Percentiles rank a stretch among this genome's conserved stretches.
Evolutionary conservation across 2,329 filamentous ascomycete genomes (phyloP).

Genomic region (Pseudogymnoascus sp.): DNA sequence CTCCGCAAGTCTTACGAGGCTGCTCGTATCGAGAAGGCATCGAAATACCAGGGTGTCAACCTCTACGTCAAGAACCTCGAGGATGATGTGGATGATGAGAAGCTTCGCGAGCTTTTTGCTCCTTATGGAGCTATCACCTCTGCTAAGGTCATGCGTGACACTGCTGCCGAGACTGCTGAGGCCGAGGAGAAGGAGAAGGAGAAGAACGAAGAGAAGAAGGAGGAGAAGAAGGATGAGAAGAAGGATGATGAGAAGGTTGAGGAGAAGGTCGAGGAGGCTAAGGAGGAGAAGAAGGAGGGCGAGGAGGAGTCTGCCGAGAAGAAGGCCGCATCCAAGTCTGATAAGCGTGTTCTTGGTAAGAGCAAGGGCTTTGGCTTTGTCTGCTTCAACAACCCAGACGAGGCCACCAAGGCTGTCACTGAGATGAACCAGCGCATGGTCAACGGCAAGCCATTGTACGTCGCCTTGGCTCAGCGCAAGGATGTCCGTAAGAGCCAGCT

Average conservation of each 20-base stretch:
- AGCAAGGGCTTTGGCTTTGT: constrained; percentile 99
- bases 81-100: constrained; percentile 95
- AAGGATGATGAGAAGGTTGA: constrained; percentile 42
- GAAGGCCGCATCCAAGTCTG: constrained; percentile 48
- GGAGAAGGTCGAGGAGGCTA: constrained; percentile 33
- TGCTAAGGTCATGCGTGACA: constrained; percentile 98
- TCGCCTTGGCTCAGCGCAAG: constrained; percentile 97
- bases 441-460: constrained; percentile 91
- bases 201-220: constrained; percentile 45
- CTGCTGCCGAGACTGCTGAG: constrained; percentile 44
- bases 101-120: constrained; percentile 87
- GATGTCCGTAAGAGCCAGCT: constrained; percentile 99
- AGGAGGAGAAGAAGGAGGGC: constrained; percentile 38
- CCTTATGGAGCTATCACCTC: constrained; percentile 94
- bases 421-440: constrained; percentile 99
- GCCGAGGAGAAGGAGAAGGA: constrained; percentile 38
- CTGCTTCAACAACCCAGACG: constrained; percentile 98
- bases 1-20: constrained; percentile 98
- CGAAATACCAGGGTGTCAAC: constrained; percentile 99
- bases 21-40: constrained; percentile 93
- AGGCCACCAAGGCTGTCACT: constrained; percentile 96
- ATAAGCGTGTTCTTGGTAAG: constrained; percentile 67
- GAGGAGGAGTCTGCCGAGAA: constrained; percentile 46
- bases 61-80: constrained; percentile 99
- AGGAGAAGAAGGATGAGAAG: constrained; percentile 42